A percentile compares a stretch with the other conserved stretches of the same genome.
Conservation (phyloP, 1,284 basidiomycete species). For the Cutaneotrichosporon dermatis region DNA sequence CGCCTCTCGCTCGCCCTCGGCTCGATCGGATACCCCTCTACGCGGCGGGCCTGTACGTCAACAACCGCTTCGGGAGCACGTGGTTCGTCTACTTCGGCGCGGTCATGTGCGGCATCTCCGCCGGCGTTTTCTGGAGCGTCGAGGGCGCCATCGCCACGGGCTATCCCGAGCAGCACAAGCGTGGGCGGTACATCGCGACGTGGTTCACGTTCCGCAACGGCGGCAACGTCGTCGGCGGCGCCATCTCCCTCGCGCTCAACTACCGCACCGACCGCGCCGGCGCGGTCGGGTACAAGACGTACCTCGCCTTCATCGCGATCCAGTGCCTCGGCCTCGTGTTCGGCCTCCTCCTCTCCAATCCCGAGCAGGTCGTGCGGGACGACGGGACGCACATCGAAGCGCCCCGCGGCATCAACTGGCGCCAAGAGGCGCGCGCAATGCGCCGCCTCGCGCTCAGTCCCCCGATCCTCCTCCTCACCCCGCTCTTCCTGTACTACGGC, state of each 20-base stretch:
- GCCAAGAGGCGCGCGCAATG: conserved; percentile 23
- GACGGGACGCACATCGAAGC: conserved; percentile 29
- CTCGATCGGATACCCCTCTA: conserved; percentile 32
- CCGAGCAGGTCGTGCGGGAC: conserved; percentile 24
- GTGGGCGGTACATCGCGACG: conserved; percentile 26
- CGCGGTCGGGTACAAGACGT: conserved; percentile 26
- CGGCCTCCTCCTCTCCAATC: conserved; percentile 22
- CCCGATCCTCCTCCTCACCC: conserved; percentile 22
- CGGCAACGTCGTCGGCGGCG: conserved; percentile 33
- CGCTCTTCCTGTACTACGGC: conserved; percentile 26
- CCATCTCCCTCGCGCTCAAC: conserved; percentile 25
- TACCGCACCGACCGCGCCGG: conserved; percentile 18
- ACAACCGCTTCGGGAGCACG: conserved; percentile 24
- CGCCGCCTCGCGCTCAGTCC: conserved; percentile 5
- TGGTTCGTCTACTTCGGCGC: conserved; percentile 35
- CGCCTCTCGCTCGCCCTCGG: conserved; percentile 38
- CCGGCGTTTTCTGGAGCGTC: conserved; percentile 37
- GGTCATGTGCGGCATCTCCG: conserved; percentile 32
- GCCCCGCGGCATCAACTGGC: conserved; percentile 16
- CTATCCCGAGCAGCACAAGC: conserved; percentile 13
- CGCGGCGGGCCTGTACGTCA: conserved; percentile 38
- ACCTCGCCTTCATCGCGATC: conserved; percentile 35
- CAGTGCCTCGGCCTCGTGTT: conserved; percentile 25
- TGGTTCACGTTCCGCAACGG: conserved; percentile 33
- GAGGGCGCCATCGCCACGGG: conserved; percentile 11